These are phyloP conservation scores for Glebionis coronaria DNA, from an alignment of 129 eudicot genomes.

Conservation along the genomic window DNA sequence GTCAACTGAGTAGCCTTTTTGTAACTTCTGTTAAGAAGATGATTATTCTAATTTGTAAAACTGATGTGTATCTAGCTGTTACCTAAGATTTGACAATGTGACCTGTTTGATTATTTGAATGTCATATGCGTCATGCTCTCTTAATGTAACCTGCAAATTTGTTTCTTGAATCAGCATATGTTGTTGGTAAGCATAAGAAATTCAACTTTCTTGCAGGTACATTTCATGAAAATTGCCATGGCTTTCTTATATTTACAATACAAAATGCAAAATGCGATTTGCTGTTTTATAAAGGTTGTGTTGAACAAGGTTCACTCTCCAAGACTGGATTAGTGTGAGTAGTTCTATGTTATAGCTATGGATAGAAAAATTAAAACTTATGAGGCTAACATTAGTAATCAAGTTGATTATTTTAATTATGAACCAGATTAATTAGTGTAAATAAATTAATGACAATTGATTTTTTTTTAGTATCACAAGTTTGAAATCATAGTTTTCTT, in stretches of 20 bases:
- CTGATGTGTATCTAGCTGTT: no score
- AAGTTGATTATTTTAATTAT: neutral
- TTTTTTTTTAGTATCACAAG: conserved; percentile 64
- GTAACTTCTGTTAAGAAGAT: no score
- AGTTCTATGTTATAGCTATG: conserved; percentile 71
- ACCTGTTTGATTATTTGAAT: no score
- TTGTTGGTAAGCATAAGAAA: no score
- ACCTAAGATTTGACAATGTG: no score
- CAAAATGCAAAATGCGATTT: neutral
- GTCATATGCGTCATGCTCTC: no score
- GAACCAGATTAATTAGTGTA: neutral
- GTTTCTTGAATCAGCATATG: no score
- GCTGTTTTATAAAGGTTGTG: conserved; percentile 46
- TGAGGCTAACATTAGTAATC: conserved; percentile 67
- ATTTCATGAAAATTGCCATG: no score
- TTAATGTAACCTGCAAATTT: no score
- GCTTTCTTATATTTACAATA: neutral
- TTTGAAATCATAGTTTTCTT: conserved; percentile 67
- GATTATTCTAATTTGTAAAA: no score
- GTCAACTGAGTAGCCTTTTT: no score
- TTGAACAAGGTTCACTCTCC: conserved; percentile 76
- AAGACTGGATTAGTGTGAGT: conserved; percentile 93
- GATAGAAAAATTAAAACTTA: conserved; percentile 58
- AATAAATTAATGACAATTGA: conserved; percentile 17
- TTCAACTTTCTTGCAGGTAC: no score